Conservation (phyloP, 176 grass and related monocot genomes). For the Ampelocalamus luodianensis region DNA sequence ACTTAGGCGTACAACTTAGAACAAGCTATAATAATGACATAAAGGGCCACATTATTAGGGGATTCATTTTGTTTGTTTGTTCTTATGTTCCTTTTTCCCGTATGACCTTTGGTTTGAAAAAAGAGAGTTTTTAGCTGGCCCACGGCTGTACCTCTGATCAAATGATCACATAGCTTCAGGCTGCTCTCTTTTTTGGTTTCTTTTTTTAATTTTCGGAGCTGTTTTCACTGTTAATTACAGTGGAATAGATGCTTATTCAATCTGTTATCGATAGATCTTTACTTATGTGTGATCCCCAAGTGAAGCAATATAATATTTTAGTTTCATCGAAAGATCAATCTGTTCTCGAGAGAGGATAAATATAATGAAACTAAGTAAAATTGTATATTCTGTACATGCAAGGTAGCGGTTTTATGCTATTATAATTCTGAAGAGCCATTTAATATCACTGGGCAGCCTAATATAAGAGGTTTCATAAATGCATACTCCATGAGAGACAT, state of each 20-base stretch:
- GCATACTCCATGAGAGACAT: constrained; percentile 34
- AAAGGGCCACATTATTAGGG: neutral
- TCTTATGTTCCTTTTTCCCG: neutral
- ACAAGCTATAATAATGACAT: neutral
- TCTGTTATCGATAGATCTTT: neutral
- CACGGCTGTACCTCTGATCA: neutral
- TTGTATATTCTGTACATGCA: neutral
- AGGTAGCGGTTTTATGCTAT: constrained; percentile 19
- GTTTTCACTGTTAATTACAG: neutral
- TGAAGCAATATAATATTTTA: neutral
- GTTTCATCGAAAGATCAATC: constrained; percentile 2
- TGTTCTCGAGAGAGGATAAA: neutral
- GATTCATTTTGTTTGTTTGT: neutral
- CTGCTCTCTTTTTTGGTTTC: neutral
- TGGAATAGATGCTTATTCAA: neutral
- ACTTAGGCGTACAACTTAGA: neutral
- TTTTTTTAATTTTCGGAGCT: neutral
- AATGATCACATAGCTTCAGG: neutral
- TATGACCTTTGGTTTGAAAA: neutral
- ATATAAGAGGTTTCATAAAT: constrained; percentile 47
- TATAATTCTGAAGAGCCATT: constrained; percentile 36
- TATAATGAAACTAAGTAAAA: neutral
- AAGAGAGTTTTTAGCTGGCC: neutral
- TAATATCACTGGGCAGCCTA: constrained; percentile 17
- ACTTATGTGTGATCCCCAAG: neutral